A percentile compares a stretch with the other conserved stretches of the same genome.
phyloP scores from a whole-genome alignment of 306 rosid genomes.

The Hippophae gyantsensis region DNA sequence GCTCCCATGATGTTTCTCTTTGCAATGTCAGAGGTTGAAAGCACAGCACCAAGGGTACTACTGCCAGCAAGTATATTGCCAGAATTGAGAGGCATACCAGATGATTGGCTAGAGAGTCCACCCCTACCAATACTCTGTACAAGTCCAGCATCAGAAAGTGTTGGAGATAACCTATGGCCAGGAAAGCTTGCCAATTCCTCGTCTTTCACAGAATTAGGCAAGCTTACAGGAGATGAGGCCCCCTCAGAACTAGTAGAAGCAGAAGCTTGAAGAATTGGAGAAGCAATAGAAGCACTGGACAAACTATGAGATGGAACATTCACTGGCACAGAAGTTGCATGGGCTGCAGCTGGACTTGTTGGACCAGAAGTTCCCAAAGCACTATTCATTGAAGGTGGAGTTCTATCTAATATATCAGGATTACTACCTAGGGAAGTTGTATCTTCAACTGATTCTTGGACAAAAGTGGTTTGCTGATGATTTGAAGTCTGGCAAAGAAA shows the following conservation, averaged over 20 bases:
- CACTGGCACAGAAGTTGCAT: slow-evolving; percentile 35
- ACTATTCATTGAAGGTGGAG: slow-evolving; percentile 69
- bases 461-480: slow-evolving; percentile 28
- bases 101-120: slow-evolving; percentile 49
- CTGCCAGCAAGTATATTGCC: slow-evolving; percentile 50
- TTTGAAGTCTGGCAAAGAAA: slow-evolving; percentile 26
- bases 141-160: slow-evolving; percentile 69
- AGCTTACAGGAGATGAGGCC: slow-evolving; percentile 45
- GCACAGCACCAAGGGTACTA: slow-evolving; percentile 51
- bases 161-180: slow-evolving; percentile 74
- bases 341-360: slow-evolving; percentile 56
- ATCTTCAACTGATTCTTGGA: slow-evolving; percentile 85
- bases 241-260: slow-evolving; percentile 51
- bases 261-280: slow-evolving; percentile 40
- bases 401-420: slow-evolving; percentile 52
- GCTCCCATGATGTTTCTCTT: slow-evolving; percentile 68
- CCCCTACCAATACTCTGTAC: slow-evolving; percentile 58
- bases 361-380: slow-evolving; percentile 43
- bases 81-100: slow-evolving; percentile 53
- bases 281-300: slow-evolving; percentile 38
- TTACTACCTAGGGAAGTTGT: slow-evolving; percentile 60
- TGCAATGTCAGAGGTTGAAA: slow-evolving; percentile 59
- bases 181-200: slow-evolving; percentile 69
- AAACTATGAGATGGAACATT: slow-evolving; percentile 47
- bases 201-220: slow-evolving; percentile 58